Conservation (phyloP, 176 grass and related monocot species). For the Oryza australiensis region DNA sequence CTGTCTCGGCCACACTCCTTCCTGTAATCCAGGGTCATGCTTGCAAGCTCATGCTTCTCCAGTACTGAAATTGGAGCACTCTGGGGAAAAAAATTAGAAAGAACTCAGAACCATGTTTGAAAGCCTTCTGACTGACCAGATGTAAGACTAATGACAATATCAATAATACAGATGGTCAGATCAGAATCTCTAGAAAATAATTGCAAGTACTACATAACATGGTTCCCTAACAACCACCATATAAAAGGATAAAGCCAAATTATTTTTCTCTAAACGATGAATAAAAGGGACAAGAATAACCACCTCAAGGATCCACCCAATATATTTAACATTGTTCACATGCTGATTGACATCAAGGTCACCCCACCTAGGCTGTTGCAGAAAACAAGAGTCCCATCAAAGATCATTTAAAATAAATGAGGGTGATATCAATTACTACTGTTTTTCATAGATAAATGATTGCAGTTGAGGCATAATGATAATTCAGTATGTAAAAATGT, state of each 20-base stretch:
- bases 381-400: constrained; percentile 11
- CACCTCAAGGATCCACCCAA: constrained; percentile 99
- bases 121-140: background rate
- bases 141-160: background rate
- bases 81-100: constrained; percentile 39
- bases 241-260: background rate
- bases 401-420: background rate
- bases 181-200: background rate
- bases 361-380: constrained; percentile 87
- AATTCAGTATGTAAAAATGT: background rate
- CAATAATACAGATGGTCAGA: background rate
- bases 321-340: constrained; percentile 99
- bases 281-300: background rate
- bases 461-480: background rate
- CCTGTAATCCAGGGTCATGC: constrained; percentile 95
- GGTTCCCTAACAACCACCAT: background rate
- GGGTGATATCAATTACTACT: background rate
- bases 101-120: background rate
- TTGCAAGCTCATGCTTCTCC: constrained; percentile 92
- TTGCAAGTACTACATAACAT: background rate
- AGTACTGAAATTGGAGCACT: constrained; percentile 92
- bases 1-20: constrained; percentile 90
- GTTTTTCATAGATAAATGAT: background rate
- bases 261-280: background rate
- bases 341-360: constrained; percentile 99